Conservation (phyloP, 1,139 yeast species). For the Yamadazyma diddensiae region DNA sequence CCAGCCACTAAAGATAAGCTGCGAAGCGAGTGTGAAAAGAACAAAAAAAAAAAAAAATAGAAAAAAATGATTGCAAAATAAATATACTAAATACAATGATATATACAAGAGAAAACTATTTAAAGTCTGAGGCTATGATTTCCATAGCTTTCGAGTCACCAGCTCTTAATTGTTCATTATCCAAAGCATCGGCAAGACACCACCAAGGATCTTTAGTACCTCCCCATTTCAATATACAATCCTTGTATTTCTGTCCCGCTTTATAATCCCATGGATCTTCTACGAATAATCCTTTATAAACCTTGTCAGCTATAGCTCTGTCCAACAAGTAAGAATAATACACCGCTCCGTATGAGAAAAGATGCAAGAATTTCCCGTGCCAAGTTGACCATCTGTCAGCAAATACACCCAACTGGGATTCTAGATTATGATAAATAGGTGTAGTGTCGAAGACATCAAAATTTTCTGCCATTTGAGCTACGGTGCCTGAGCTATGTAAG, state of each 20-base stretch:
- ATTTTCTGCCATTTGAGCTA: conserved; percentile 18
- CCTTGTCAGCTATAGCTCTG: conserved; percentile 84
- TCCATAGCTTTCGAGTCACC: conserved; percentile 81
- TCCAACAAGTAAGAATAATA: conserved; percentile 91
- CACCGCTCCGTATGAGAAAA: conserved; percentile 91
- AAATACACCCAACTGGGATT: conserved; percentile 51
- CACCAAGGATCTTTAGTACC: conserved; percentile 91
- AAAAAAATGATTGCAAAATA: neutral
- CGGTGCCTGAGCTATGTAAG: conserved; percentile 52
- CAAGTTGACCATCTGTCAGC: conserved; percentile 71
- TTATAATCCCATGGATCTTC: conserved; percentile 65
- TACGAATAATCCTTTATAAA: conserved; percentile 73
- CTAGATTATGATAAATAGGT: conserved; percentile 63
- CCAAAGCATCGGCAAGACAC: conserved; percentile 77
- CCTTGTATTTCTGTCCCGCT: conserved; percentile 74
- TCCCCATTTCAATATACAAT: conserved; percentile 84
- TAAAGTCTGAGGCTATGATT: conserved; percentile 14
- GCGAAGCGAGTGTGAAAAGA: too few relatives aligned
- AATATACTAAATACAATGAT: neutral
- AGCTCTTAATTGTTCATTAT: conserved; percentile 51
- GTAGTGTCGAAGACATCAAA: conserved; percentile 46
- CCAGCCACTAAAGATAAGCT: neutral
- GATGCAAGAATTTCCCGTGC: conserved; percentile 94
- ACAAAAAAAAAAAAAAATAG: neutral
- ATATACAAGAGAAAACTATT: neutral